Evolutionary conservation across 2,329 filamentous ascomycete species (phyloP), one percentile per base, ranked within the genome.

Genomic region (Venturiaceae sp.): DNA sequence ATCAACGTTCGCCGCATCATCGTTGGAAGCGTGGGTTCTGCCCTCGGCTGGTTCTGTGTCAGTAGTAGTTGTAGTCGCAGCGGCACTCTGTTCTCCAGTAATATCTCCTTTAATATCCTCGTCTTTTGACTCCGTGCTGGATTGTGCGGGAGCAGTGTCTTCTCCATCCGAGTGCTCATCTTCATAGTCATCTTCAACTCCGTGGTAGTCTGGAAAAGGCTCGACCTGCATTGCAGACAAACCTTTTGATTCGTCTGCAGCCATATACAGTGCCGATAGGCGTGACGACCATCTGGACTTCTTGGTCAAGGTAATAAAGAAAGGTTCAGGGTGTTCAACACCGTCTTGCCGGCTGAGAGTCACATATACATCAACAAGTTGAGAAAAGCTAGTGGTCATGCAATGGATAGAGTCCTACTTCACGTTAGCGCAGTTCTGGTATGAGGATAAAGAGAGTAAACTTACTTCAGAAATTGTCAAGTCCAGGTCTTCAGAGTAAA

Each of bases 331-430:
- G 23, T 75, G 68, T 56, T 77, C 71, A 41, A 75, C 68, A 26
- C 77, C 81, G 66, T 86, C 84, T 65, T 87, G 84, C 33, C 75
- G 75, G 62, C 80, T 77, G 50, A 88, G 71, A 16, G 76, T 74
- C 60, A 84, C 69, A 64, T 85, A 85, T 50, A 86, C 67, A 56
- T 82, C 76, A 60, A 87, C 69, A 47, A 88, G 73, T 59, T 84
- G 76, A 50, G 77, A 53, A 58, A 65, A 58, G 53, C 54, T 64
- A 34, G 37, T 52, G 9, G 21, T 47, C n/a, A 28, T 23, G 39
- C 53, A 72, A 65, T 78, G 70, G 39, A 69, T 67, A 46, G 78
- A 81, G 65, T 78, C 76, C 80, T 83, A 62, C 13, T 60, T 53
- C 28, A n/a, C 19, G 58, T 64, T 62, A 69, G 75, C 19, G 11